Base-by-base conservation (phyloP, 2,329 filamentous ascomycete genomes). In the Leptoxyphium fumago region DNA sequence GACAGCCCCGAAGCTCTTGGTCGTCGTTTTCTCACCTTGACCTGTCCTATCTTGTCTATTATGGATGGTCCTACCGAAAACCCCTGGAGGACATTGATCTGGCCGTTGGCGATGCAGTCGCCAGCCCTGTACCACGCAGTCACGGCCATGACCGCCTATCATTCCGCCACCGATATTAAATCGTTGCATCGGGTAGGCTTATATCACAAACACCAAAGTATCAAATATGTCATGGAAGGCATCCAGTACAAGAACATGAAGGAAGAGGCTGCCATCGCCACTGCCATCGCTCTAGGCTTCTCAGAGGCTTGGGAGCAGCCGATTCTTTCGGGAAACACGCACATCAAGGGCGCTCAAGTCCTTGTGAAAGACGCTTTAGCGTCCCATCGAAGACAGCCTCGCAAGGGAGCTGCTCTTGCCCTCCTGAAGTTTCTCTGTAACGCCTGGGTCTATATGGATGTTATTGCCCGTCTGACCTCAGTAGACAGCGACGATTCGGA, bases 381-480 rank as follows among this genome's bases (percentile, higher is more conserved):
- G 45, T 61, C 69, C 52, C 67, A 73, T 55, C 60, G 63, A 49
- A 58, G 57, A 29, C 52, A 55, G 9, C 62, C 67, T 36, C 53
- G 64, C 41, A 53, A 55, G 5, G 70, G 68, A 3, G 58, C 67
- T 18, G 71, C 76, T 39, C 57, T 74, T 10, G 63, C 68, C 34
- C 65, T 77, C 7, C 63, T 84, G 18, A 75, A 74, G 44, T 84
- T 84, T 52, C 64, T 84, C 14, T 80, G 77, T 61, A 83, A 82
- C 54, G 77, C 75, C 3, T 84, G 78, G 76, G 70, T 83, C 7
- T 84, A 84, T 53, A 80, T 83, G 72, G 78, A 83, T 56, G 80
- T 84, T 26, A 78, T 84, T 48, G 75, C 80, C 18, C 72, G 79
- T 11, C 63, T 84, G 41, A 83, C 78, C 0, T 78, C 78, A 2